A percentile compares a stretch with the other conserved stretches of the same genome.
Evolutionary conservation across 768 basidiomycete genomes (phyloP).

Genomic region (Suillus subaureus): DNA sequence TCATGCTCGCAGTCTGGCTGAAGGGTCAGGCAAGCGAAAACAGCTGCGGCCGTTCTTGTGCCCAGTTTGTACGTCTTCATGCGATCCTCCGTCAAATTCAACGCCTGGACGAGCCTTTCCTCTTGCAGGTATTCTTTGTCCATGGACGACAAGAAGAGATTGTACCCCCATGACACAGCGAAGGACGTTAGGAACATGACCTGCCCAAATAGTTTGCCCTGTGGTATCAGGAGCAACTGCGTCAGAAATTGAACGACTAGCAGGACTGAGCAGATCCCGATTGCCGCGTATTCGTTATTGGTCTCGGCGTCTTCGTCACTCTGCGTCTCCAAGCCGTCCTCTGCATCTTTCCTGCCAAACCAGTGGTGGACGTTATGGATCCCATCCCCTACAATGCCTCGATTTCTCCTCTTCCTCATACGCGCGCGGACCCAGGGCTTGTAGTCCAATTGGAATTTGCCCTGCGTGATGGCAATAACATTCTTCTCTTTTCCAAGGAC

Average conservation of each 20-base stretch:
- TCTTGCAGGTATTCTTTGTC: conserved; percentile 20
- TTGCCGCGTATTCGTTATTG: conserved; percentile 12
- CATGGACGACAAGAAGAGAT: conserved; percentile 28
- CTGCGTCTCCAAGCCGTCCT: conserved; percentile 7
- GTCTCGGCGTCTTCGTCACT: conserved; percentile 8
- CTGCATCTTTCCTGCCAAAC: neutral
- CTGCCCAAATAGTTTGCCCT: conserved; percentile 26
- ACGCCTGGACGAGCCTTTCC: conserved; percentile 14
- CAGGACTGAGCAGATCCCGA: conserved; percentile 20
- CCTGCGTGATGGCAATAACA: conserved; percentile 21
- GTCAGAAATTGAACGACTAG: conserved; percentile 23
- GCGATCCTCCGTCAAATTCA: conserved; percentile 14
- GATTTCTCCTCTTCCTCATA: conserved; percentile 8
- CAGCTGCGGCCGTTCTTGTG: conserved; percentile 11
- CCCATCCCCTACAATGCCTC: neutral
- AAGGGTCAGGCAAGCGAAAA: conserved; percentile 10
- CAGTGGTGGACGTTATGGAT: neutral
- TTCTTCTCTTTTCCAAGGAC: conserved; percentile 19
- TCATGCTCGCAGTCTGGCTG: neutral
- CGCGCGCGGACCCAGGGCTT: conserved; percentile 15
- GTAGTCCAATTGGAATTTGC: conserved; percentile 22
- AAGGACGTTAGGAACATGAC: conserved; percentile 25
- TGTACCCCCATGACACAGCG: conserved; percentile 26
- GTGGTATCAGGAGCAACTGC: conserved; percentile 27
- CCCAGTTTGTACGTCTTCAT: conserved; percentile 13